Evolutionary conservation across 1,139 yeast species (phyloP).

Genomic region (Magnusiomyces tetraspermus): DNA sequence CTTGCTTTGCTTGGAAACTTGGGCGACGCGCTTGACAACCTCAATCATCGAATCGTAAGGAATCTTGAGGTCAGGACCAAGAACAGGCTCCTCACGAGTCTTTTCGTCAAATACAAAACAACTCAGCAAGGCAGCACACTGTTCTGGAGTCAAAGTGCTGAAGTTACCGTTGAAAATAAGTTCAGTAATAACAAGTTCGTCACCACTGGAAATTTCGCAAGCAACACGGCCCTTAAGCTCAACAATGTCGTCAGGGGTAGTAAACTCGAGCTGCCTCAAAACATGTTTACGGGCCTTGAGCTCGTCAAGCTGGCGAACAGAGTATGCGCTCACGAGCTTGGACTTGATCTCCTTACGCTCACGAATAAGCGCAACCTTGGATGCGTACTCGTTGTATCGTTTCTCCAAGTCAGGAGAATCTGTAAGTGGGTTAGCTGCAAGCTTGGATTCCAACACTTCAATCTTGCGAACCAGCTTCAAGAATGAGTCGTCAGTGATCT

Average conservation of each 20-base stretch:
- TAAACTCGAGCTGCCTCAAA: constrained; percentile 69
- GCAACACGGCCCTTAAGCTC: constrained; percentile 94
- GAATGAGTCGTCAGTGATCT: constrained; percentile 75
- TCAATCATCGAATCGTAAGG: constrained; percentile 81
- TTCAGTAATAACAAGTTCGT: constrained; percentile 40
- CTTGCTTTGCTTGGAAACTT: constrained; percentile 79
- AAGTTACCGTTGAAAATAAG: constrained; percentile 91
- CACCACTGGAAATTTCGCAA: constrained; percentile 94
- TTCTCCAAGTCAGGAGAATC: constrained; percentile 53
- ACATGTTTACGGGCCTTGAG: constrained; percentile 28
- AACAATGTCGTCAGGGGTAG: constrained; percentile 69
- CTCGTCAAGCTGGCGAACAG: constrained; percentile 87
- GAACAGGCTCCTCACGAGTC: constrained; percentile 77
- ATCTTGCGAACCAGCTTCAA: constrained; percentile 59
- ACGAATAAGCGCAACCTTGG: constrained; percentile 53
- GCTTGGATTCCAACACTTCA: constrained; percentile 68
- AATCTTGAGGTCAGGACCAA: constrained; percentile 80
- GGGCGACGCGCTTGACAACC: constrained; percentile 84
- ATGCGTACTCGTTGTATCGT: constrained; percentile 53
- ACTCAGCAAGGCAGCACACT: constrained; percentile 82
- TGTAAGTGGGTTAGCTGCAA: constrained; percentile 60
- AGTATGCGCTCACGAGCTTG: constrained; percentile 5
- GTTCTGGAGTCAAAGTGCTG: constrained; percentile 77
- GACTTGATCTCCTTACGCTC: constrained; percentile 52
- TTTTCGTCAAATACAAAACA: constrained; percentile 97